These are phyloP conservation scores for Rosa lucieae DNA, from an alignment of 306 rosid genomes.

Conservation along the genomic window DNA sequence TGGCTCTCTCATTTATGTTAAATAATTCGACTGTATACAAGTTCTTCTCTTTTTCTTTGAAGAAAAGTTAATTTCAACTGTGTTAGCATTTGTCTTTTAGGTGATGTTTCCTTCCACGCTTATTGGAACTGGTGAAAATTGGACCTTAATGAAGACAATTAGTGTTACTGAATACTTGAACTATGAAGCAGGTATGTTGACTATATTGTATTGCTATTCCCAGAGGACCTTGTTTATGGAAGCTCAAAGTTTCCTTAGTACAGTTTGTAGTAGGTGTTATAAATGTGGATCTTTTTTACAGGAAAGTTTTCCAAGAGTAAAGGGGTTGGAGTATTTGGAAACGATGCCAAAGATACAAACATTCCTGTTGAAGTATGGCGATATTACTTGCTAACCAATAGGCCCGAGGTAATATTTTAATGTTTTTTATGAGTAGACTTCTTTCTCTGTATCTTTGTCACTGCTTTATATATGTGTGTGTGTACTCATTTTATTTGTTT, in stretches of 20 bases:
- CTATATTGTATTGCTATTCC: not conserved
- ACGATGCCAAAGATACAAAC: slow-evolving; percentile 88
- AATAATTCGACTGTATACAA: not conserved
- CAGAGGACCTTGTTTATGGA: not conserved
- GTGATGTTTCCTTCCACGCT: slow-evolving; percentile 97
- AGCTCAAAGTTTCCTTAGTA: not conserved
- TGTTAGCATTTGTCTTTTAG: slow-evolving; percentile 36
- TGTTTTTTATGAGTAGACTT: not conserved
- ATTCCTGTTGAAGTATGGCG: slow-evolving; percentile 98
- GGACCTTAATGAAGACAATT: slow-evolving; percentile 97
- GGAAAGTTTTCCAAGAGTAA: slow-evolving; percentile 97
- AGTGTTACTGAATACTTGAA: slow-evolving; percentile 97
- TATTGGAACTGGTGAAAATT: slow-evolving; percentile 84
- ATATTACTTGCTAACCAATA: slow-evolving; percentile 88
- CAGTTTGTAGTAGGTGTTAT: not conserved
- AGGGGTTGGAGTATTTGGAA: slow-evolving; percentile 94
- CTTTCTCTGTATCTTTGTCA: not conserved
- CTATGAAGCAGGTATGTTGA: slow-evolving; percentile 75
- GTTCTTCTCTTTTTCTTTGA: not conserved
- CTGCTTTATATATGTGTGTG: not conserved
- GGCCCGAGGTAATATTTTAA: slow-evolving; percentile 81
- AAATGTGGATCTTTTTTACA: slow-evolving; percentile 21
- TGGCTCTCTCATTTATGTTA: not conserved
- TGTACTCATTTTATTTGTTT: no score
- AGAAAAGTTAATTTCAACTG: not conserved